Base-by-base conservation (phyloP, 2,329 filamentous ascomycete genomes). In the Ceratocystis ficicola region DNA sequence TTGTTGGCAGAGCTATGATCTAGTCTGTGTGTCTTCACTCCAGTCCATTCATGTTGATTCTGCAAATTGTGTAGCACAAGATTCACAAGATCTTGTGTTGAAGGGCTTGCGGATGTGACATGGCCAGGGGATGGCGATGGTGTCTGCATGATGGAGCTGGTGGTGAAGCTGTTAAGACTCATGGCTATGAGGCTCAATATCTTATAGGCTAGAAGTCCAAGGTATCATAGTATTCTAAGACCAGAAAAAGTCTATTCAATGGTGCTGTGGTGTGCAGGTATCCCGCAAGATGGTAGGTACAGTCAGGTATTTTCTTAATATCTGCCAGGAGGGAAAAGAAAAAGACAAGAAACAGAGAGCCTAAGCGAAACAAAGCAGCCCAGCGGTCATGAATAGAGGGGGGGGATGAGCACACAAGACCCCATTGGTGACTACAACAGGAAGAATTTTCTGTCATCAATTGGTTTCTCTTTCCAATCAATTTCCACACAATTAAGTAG, bases 41-140 rank as follows among this genome's bases (percentile, higher is more conserved):
- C 74, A 25, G 81, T 83, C 89, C 89, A 94, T 72, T 86, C 82
- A 74, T 93, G 89, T 74, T 92, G 87, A 73, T 88, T 79, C 70
- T 83, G 79, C 61, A 94, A 82, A 73, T 92, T 91, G 73, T 86
- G 82, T 64, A 84, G 77, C 62, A 92, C 84, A 62, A 84, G 71
- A 15, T 70, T 66, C 12, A 75, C 71, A 66, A 78, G 70, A 62
- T 69, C 67, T 15, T 69, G 64, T 36, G 41, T 57, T 15, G 61
- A 67, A 25, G 64, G 64, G 50, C 36, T 67, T 22, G 63, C 57
- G 6, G 50, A 36, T 20, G 64, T 57, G n/a, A 65, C 50, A n/a
- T 48, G 20, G 28, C n/a, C n/a, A 22, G 50, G 22, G 15, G 50
- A 50, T 28, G 63, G 36, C n/a, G 50, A 44, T 5, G 63, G 44